Base-by-base conservation (phyloP, 495 filamentous ascomycete species). In the Lasiosphaeris hirsuta region DNA sequence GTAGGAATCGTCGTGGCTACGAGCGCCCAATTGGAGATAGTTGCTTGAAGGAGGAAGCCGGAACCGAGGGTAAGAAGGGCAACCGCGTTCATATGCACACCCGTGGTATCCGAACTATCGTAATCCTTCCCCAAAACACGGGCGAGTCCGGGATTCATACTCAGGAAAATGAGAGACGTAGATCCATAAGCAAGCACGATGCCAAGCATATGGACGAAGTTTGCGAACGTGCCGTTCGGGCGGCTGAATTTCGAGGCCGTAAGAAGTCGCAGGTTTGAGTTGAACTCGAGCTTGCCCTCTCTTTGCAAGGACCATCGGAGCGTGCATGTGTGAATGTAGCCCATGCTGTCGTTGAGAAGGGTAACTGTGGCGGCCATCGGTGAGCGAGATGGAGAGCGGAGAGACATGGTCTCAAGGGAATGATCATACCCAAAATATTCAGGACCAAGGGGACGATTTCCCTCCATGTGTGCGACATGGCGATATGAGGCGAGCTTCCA, bases 231-330 rank as follows among this genome's bases (percentile, higher is more conserved):
- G 6, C 57, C 51, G 59, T 73, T 73, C 7, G 69, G 59, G 23
- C 36, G 33, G 34, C 49, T 65, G 50, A 52, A 34, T 11, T 51
- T 60, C 8, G 65, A 57, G 23, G 60, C 65, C 36, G 68, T 70
- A 40, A 75, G 63, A 2, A 78, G 67, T 8, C 75, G 69, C 8
- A 76, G 63, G 52, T 77, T 78, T 8, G 75, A 73, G 62, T 75
- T 77, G 69, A 66, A 72, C 8, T 67, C 61, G 18, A 78, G 66
- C n/a, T 68, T 67, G 13, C 62, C 63, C 48, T 78, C 75, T 35
- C 63, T 66, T 37, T 70, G 72, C 10, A 78, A 63, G 2, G 73
- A 59, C 75, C 75, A 78, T 18, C 75, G 72, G 10, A 76, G 64
- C 1, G 73, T 68, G 10, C 63, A 64, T 1, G 71, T 60, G 51